A percentile compares a stretch with the other conserved stretches of the same genome.
These are phyloP conservation scores for Verticillium longisporum DNA, from an alignment of 2,329 filamentous ascomycete genomes.

Conservation along the genomic window DNA sequence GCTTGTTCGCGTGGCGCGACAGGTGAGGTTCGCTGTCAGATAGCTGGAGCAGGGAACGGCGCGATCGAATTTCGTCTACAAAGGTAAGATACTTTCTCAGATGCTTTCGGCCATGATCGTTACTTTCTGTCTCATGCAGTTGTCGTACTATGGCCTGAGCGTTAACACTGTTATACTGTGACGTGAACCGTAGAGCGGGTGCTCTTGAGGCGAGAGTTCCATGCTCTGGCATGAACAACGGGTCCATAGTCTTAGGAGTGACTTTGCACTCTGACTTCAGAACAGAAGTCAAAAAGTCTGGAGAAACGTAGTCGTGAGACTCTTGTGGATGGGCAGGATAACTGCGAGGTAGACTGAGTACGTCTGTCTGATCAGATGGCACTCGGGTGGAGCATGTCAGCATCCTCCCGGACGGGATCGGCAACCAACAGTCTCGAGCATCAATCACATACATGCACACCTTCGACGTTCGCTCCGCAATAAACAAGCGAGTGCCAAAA, in stretches of 20 bases:
- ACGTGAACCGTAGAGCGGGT: background rate
- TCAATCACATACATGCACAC: too few relatives aligned
- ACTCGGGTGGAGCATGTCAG: too few relatives aligned
- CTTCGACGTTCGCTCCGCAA: background rate
- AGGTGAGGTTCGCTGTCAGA: conserved; percentile 18
- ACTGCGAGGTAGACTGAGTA: too few relatives aligned
- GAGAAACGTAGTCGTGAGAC: too few relatives aligned
- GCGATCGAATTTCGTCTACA: conserved; percentile 21
- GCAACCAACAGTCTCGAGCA: too few relatives aligned
- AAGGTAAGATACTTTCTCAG: background rate
- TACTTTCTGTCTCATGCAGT: background rate
- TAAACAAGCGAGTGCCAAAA: background rate
- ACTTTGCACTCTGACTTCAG: too few relatives aligned
- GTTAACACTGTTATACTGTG: background rate
- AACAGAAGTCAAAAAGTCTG: too few relatives aligned
- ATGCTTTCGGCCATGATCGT: background rate
- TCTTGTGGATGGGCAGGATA: too few relatives aligned
- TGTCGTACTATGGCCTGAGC: background rate
- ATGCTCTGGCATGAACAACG: too few relatives aligned
- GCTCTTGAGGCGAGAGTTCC: background rate
- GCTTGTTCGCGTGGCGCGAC: conserved; percentile 14
- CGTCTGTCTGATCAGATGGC: too few relatives aligned
- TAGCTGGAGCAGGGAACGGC: conserved; percentile 20
- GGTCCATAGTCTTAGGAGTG: too few relatives aligned
- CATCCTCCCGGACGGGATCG: too few relatives aligned